These are phyloP conservation scores for Inga leiocalycina DNA, from an alignment of 306 rosid species.

Conservation along the genomic window DNA sequence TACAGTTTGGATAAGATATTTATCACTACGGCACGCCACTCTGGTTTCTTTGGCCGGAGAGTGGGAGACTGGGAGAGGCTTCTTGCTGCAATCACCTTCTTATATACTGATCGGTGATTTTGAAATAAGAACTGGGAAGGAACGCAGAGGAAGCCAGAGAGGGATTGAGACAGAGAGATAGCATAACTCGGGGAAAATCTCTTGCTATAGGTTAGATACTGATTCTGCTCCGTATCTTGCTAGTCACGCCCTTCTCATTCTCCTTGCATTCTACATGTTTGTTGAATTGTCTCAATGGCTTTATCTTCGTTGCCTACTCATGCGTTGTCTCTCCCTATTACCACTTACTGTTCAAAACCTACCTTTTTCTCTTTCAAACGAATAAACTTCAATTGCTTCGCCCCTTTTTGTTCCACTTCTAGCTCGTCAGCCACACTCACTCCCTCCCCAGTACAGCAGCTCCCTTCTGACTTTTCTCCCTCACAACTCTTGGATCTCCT, in stretches of 20 bases:
- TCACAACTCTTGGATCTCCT: constrained; percentile 72
- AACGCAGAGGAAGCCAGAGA: background rate
- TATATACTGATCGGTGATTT: background rate
- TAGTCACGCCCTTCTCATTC: background rate
- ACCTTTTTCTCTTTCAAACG: constrained; percentile 31
- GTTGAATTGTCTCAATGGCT: constrained; percentile 58
- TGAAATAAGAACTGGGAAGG: background rate
- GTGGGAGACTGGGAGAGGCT: background rate
- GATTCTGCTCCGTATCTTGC: background rate
- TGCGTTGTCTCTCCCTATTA: constrained; percentile 43
- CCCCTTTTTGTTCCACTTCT: constrained; percentile 35
- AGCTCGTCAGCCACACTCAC: constrained; percentile 2
- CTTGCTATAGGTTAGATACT: background rate
- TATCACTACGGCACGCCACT: background rate
- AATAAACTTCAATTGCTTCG: constrained; percentile 30
- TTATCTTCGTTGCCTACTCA: constrained; percentile 47
- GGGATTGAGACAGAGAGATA: background rate
- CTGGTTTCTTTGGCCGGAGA: background rate
- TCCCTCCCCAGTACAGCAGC: constrained; percentile 43
- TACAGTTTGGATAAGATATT: background rate
- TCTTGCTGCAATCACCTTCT: background rate
- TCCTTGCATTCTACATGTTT: constrained; percentile 34
- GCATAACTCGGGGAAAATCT: background rate
- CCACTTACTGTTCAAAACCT: constrained; percentile 33
- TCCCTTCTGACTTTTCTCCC: constrained; percentile 60